A percentile compares a stretch with the other conserved stretches of the same genome.
Evolutionary conservation across 164 flowering plant species (phyloP).

Genomic region (Chimonanthus praecox): DNA sequence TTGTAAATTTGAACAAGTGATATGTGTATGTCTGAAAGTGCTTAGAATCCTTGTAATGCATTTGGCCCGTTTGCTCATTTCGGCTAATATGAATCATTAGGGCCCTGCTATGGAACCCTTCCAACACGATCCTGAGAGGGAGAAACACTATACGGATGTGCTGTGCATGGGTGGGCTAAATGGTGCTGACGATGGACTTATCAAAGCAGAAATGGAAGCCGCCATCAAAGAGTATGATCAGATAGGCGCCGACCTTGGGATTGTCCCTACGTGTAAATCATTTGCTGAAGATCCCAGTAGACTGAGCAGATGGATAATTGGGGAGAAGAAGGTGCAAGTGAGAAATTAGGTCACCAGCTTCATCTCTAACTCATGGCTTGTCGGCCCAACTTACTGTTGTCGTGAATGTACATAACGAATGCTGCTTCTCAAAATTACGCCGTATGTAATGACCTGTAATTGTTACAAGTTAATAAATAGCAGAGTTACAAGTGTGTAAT

Average conservation of each 20-base stretch:
- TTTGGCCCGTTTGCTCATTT: not conserved
- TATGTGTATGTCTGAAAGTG: no score
- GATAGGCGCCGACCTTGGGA: constrained; percentile 74
- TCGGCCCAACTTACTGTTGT: no score
- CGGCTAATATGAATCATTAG: constrained; percentile 27
- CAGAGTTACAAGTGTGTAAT: no score
- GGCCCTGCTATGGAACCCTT: constrained; percentile 73
- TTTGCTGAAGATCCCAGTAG: constrained; percentile 61
- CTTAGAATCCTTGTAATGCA: no score
- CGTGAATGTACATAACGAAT: no score
- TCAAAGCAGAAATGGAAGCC: constrained; percentile 72
- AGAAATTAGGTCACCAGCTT: constrained; percentile 2
- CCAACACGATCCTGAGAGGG: constrained; percentile 55
- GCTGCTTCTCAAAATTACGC: no score
- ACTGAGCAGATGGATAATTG: constrained; percentile 72
- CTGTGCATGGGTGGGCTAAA: constrained; percentile 32
- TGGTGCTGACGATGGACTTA: constrained; percentile 33
- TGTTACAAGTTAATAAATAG: no score
- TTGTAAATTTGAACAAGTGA: no score
- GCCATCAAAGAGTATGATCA: constrained; percentile 53
- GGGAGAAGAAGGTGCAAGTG: constrained; percentile 46
- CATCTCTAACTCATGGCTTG: not conserved
- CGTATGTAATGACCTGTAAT: no score
- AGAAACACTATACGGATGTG: constrained; percentile 63
- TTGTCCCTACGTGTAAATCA: constrained; percentile 44